Conservation (phyloP, 768 basidiomycete genomes). For the Cubamyces sp. region DNA sequence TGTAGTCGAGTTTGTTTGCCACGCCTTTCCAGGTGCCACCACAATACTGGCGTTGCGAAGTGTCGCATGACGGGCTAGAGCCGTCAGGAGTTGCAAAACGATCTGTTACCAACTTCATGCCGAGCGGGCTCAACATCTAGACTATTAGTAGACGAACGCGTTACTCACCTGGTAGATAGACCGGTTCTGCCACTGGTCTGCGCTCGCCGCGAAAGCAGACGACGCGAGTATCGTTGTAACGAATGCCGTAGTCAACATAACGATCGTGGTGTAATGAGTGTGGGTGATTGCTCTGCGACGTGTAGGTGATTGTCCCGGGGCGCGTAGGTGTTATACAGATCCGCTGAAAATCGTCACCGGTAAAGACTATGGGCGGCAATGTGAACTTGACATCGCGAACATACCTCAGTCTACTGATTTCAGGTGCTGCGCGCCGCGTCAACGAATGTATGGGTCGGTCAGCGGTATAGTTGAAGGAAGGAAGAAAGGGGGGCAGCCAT, state of each 20-base stretch:
- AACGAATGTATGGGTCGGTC: no score
- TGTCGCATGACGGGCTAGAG: conserved; percentile 47
- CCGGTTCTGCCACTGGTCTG: conserved; percentile 53
- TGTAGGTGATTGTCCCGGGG: not conserved
- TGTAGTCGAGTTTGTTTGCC: conserved; percentile 61
- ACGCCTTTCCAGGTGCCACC: conserved; percentile 61
- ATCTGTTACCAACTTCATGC: conserved; percentile 53
- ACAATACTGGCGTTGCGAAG: conserved; percentile 52
- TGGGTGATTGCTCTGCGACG: not conserved
- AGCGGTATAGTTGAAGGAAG: not conserved
- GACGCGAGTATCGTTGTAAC: conserved; percentile 22
- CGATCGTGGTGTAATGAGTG: not conserved
- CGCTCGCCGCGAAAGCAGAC: conserved; percentile 42
- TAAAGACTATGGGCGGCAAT: no score
- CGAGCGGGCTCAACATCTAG: not conserved
- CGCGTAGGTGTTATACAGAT: not conserved
- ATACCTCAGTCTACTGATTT: no score
- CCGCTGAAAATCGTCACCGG: no score
- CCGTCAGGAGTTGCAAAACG: conserved; percentile 57
- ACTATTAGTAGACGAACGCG: not conserved
- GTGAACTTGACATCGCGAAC: no score
- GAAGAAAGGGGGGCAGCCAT: not conserved
- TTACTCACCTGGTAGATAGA: conserved; percentile 56
- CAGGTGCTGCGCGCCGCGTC: not conserved
- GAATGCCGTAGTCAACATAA: conserved; percentile 11